phyloP scores from a whole-genome alignment of 2,329 filamentous ascomycete genomes.

The Mariannaea sp. region DNA sequence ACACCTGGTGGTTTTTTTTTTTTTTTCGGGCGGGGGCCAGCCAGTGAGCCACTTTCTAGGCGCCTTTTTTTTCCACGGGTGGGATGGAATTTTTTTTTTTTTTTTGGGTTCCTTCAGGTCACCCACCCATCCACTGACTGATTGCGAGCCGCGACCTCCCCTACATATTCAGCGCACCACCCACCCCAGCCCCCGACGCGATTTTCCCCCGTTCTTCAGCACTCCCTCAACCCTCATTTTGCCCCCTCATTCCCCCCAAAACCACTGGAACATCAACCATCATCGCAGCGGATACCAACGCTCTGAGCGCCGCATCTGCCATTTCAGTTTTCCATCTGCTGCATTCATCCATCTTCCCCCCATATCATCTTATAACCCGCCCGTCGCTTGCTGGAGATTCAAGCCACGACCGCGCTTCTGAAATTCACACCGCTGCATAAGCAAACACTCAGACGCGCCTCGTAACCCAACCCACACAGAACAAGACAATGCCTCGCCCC shows the following conservation, averaged over 20 bases:
- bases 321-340: constrained; percentile 17
- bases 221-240: constrained; percentile 36
- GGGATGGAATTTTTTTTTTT: constrained; percentile 24
- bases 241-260: constrained; percentile 36
- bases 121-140: constrained; percentile 31
- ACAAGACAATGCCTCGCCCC: constrained; percentile 50
- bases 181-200: constrained; percentile 41
- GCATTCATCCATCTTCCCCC: constrained; percentile 4
- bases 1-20: constrained; percentile 3
- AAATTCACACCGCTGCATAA: constrained; percentile 6
- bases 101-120: constrained; percentile 21
- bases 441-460: constrained; percentile 1
- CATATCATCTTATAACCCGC: neutral
- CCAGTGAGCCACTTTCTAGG: constrained; percentile 16
- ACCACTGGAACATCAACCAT: constrained; percentile 36
- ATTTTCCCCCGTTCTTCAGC: constrained; percentile 40
- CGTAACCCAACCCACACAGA: constrained; percentile 18
- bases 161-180: constrained; percentile 46
- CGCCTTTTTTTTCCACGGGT: neutral
- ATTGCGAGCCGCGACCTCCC: constrained; percentile 41
- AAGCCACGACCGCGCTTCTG: constrained; percentile 5
- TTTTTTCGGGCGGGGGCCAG: constrained; percentile 9
- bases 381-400: neutral
- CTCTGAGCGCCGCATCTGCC: constrained; percentile 26
- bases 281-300: constrained; percentile 26